These are phyloP conservation scores for Stylonectria norvegica DNA, from an alignment of 2,329 filamentous ascomycete genomes.

Conservation along the genomic window DNA sequence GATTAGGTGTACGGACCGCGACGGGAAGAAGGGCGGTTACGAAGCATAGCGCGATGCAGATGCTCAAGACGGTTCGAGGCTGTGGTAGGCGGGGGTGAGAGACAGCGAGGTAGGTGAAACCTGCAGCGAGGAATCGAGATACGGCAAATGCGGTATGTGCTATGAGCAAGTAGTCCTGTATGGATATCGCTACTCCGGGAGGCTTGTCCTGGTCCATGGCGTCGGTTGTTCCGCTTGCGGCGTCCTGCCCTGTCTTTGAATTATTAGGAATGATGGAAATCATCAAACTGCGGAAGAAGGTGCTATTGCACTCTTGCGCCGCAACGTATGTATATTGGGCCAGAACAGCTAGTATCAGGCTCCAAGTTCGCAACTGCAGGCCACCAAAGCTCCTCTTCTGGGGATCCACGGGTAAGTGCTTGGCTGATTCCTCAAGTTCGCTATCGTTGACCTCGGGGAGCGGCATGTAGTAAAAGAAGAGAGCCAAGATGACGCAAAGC, in stretches of 20 bases:
- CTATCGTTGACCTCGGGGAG: conserved; percentile 58
- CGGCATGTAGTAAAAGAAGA: conserved; percentile 67
- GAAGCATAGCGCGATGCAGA: conserved; percentile 59
- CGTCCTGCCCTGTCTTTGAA: conserved; percentile 17
- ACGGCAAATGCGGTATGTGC: conserved; percentile 70
- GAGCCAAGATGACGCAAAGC: conserved; percentile 66
- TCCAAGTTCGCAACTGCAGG: conserved; percentile 52
- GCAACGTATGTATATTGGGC: conserved; percentile 79
- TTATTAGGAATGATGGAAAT: conserved; percentile 36
- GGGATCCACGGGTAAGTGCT: conserved; percentile 48
- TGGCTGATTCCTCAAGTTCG: conserved; percentile 49
- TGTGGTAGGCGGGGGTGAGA: conserved; percentile 51
- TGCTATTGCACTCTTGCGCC: conserved; percentile 63
- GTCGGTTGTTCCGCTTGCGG: conserved; percentile 20
- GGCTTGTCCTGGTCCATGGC: conserved; percentile 34
- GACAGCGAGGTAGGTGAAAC: conserved; percentile 57
- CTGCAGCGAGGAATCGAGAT: conserved; percentile 66
- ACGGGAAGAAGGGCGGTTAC: conserved; percentile 51
- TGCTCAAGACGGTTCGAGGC: conserved; percentile 66
- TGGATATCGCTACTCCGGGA: conserved; percentile 49
- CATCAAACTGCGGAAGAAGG: conserved; percentile 56
- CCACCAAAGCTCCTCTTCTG: conserved; percentile 47
- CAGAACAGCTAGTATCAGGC: conserved; percentile 66
- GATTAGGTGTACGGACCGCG: conserved; percentile 41
- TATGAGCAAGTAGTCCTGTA: conserved; percentile 66